phyloP scores from a whole-genome alignment of 2,329 filamentous ascomycete genomes.

The Lasiodiplodia gonubiensis region DNA sequence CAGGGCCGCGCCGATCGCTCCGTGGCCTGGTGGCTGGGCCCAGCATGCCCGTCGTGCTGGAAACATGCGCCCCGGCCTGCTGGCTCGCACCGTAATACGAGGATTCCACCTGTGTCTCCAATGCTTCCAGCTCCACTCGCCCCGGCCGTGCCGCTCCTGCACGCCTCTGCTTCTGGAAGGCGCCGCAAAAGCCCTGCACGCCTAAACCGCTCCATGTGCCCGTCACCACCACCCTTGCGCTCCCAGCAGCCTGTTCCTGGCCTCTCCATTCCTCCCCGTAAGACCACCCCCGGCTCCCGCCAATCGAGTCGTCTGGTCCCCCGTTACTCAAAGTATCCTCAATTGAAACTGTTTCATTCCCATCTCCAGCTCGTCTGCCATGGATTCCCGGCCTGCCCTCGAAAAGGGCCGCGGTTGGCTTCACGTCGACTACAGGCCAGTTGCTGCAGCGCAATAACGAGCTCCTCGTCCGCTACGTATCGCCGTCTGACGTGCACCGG shows the following conservation, averaged over 20 bases:
- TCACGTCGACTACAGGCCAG: background rate
- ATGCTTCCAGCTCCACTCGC: slow-evolving; percentile 24
- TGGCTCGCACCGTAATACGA: slow-evolving; percentile 25
- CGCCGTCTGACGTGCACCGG: background rate
- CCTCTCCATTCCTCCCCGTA: slow-evolving; percentile 24
- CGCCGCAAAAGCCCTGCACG: slow-evolving; percentile 18
- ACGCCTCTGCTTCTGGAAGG: slow-evolving; percentile 27
- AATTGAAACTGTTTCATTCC: slow-evolving; percentile 30
- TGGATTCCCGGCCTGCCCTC: slow-evolving; percentile 19
- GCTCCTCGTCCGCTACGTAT: background rate
- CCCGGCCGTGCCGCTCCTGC: slow-evolving; percentile 18
- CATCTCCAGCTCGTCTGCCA: slow-evolving; percentile 20
- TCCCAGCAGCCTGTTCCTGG: slow-evolving; percentile 26
- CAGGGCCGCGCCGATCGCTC: slow-evolving; percentile 27
- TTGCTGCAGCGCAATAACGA: slow-evolving; percentile 10
- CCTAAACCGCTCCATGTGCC: slow-evolving; percentile 26
- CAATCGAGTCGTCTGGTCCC: slow-evolving; percentile 25
- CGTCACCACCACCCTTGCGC: slow-evolving; percentile 24
- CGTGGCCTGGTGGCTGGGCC: slow-evolving; percentile 29
- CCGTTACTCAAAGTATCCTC: slow-evolving; percentile 28
- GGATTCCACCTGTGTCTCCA: slow-evolving; percentile 26
- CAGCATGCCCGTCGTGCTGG: slow-evolving; percentile 28
- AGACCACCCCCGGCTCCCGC: slow-evolving; percentile 10
- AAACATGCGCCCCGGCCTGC: slow-evolving; percentile 26
- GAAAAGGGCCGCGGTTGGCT: slow-evolving; percentile 1